Evolutionary conservation across 805 yeast genomes (phyloP), one percentile per base, ranked within the genome.

Genomic region (Wickerhamomyces alni): DNA sequence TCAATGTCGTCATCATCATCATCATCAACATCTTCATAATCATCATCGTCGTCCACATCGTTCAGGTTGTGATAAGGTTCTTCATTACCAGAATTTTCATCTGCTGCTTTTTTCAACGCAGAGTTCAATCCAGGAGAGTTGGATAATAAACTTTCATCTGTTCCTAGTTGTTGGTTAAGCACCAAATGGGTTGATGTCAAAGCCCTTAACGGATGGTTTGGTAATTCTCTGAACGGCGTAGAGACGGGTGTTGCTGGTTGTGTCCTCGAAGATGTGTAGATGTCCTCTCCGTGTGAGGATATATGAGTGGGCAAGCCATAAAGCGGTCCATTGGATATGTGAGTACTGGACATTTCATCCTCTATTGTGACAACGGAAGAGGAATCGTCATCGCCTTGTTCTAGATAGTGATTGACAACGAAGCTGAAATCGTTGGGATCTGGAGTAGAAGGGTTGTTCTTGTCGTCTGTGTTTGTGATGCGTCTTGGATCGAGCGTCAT

Each of bases 401-500:
- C 27, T 5, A 15, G 21, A 21, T 21, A 17, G 10, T 4, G 18
- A n/a, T 36, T 36, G 16, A 39, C 39, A 24, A 38, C 39, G 32
- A 50, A 52, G 30, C 47, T 37, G 43, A 41, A 48, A 6, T 36
- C 43, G 30, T 48, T 39, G 15, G 46, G 45, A 32, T 45, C 52
- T 5, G 52, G 47, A 1, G 53, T 44, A 17, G 27, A 40, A 16
- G 52, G 49, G 21, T 28, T 40, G 19, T 35, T 27, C 34, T 21
- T 17, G 35, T 44, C 40, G 22, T 38, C 37, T 28, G 24, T 9
- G 24, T n/a, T 26, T 26, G 35, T 38, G 16, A 38, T 31, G 18
- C 42, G 46, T 38, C 52, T 48, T 9, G 58, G 56, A 28, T 53
- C 58, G 17, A 51, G 43, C 16, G 54, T 36, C 58, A 53, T 51